Evolutionary conservation across 2,329 filamentous ascomycete species (phyloP).

Genomic region (Alternaria tenuissima): DNA sequence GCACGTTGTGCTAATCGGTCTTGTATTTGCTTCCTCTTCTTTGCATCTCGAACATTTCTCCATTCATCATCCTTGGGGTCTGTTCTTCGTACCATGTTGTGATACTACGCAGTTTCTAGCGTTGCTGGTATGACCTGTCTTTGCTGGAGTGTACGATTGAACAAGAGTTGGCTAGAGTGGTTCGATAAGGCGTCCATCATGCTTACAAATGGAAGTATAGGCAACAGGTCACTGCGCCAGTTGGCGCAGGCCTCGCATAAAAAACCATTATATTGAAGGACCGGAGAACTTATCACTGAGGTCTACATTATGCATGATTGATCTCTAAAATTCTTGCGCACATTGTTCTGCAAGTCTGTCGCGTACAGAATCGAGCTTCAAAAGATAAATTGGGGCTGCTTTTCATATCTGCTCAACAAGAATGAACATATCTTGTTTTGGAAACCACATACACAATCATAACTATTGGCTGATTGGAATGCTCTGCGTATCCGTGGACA

Average conservation of each 20-base stretch:
- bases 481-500: neutral
- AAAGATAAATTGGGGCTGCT: neutral
- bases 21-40: slow-evolving; percentile 53
- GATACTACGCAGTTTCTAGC: neutral
- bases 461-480: neutral
- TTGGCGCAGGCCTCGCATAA: neutral
- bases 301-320: neutral
- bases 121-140: neutral
- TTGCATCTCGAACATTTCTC: slow-evolving; percentile 47
- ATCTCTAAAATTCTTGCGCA: neutral
- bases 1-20: slow-evolving; percentile 52
- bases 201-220: slow-evolving; percentile 1
- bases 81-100: slow-evolving; percentile 31
- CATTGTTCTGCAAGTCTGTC: neutral
- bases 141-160: neutral
- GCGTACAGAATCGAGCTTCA: neutral
- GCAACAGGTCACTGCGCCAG: neutral
- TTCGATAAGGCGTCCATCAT: neutral
- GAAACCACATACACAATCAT: neutral
- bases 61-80: slow-evolving; percentile 41
- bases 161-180: neutral
- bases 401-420: neutral
- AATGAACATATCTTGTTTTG: neutral
- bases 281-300: neutral
- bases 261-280: neutral